Conservation (phyloP, 1,139 yeast species). For the Tardiomyces depauwii region DNA sequence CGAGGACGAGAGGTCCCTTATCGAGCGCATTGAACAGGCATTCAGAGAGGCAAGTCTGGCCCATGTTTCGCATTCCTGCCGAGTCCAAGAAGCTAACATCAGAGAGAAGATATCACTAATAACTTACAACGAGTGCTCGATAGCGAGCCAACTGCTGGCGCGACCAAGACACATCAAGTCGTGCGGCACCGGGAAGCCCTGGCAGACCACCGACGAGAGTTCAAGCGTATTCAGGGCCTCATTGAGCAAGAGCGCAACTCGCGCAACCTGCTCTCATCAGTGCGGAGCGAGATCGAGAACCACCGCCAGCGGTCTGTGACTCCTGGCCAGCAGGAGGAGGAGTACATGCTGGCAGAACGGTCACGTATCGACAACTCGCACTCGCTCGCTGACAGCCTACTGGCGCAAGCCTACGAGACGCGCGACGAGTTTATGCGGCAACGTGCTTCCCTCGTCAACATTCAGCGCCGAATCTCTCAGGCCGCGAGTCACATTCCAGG, state of each 20-base stretch:
- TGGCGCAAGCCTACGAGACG: slow-evolving; percentile 79
- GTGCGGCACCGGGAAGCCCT: slow-evolving; percentile 72
- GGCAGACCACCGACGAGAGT: slow-evolving; percentile 58
- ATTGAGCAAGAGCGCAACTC: slow-evolving; percentile 69
- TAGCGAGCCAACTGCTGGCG: slow-evolving; percentile 47
- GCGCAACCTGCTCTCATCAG: slow-evolving; percentile 59
- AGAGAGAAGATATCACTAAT: neutral
- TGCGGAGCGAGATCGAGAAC: slow-evolving; percentile 63
- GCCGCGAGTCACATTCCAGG: slow-evolving; percentile 72
- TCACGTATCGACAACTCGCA: slow-evolving; percentile 64
- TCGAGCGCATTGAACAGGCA: neutral
- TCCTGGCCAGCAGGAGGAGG: slow-evolving; percentile 34
- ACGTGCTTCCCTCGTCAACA: slow-evolving; percentile 48
- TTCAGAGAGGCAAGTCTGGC: no score
- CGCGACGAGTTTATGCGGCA: slow-evolving; percentile 76
- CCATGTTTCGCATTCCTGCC: no score
- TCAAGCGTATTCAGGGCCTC: slow-evolving; percentile 43
- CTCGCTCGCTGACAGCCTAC: slow-evolving; percentile 63
- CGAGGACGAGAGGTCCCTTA: slow-evolving; percentile 32
- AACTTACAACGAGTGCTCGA: slow-evolving; percentile 17
- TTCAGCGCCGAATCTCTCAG: slow-evolving; percentile 52
- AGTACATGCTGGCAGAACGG: slow-evolving; percentile 70
- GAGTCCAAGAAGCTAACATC: neutral
- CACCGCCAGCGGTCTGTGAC: slow-evolving; percentile 36
- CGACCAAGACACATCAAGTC: slow-evolving; percentile 71